phyloP scores from a whole-genome alignment of 192 early-diverging fungal species.

The Entomortierella beljakovae region DNA sequence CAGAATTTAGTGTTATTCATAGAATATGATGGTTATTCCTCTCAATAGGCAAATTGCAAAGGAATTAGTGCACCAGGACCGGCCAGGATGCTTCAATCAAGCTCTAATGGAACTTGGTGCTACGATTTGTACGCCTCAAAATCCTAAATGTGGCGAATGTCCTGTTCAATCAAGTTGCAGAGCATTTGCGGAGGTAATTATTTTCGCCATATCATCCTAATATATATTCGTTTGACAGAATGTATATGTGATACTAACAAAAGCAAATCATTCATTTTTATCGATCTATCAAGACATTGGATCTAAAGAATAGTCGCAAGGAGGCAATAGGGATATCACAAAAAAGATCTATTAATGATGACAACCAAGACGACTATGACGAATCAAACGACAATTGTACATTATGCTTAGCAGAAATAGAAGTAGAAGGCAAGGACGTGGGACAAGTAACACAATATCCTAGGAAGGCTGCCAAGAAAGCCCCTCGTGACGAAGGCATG shows the following conservation, averaged over 20 bases:
- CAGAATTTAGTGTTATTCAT: background rate
- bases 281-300: constrained; percentile 12
- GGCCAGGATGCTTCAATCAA: constrained; percentile 84
- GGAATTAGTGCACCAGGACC: constrained; percentile 59
- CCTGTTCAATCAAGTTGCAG: constrained; percentile 68
- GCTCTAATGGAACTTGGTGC: constrained; percentile 87
- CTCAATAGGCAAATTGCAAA: constrained; percentile 67
- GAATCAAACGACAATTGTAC: constrained; percentile 32
- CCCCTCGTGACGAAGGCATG: constrained; percentile 69
- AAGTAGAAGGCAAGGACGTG: constrained; percentile 30
- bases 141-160: constrained; percentile 72
- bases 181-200: constrained; percentile 69
- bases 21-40: background rate
- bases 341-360: constrained; percentile 1
- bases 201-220: background rate
- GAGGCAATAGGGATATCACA: constrained; percentile 8
- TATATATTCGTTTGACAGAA: background rate
- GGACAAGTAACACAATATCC: constrained; percentile 64
- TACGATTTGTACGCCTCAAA: constrained; percentile 75
- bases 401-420: constrained; percentile 42
- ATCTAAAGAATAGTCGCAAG: background rate
- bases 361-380: background rate
- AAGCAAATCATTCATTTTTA: background rate
- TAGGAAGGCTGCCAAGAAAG: constrained; percentile 66
- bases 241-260: background rate